phyloP scores from a whole-genome alignment of 345 rosid genomes.

The Euphorbia tirucalli region DNA sequence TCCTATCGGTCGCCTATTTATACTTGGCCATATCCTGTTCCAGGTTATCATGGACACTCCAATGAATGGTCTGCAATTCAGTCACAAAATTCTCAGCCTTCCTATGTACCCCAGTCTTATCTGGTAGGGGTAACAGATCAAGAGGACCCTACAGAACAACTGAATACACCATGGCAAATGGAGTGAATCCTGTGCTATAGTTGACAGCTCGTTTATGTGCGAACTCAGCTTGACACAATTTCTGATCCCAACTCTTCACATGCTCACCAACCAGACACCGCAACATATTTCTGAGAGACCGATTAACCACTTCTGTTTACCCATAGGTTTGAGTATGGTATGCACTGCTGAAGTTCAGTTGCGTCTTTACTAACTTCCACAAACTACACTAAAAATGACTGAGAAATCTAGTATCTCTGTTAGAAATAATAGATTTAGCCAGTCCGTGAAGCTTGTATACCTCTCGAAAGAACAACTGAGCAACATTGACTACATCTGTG shows the following conservation, averaged over 20 bases:
- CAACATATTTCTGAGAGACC: no score
- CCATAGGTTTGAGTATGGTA: no score
- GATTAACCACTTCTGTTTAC: no score
- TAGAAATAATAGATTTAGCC: no score
- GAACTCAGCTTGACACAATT: neutral
- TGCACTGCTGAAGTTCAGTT: no score
- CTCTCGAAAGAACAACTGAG: no score
- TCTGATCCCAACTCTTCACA: neutral
- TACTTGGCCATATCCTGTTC: neutral
- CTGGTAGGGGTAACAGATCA: neutral
- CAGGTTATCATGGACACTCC: neutral
- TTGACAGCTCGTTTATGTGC: neutral
- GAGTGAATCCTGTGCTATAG: neutral
- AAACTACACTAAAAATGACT: no score
- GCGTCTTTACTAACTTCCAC: no score
- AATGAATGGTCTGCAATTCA: neutral
- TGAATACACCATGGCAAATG: neutral
- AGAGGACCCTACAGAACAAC: neutral
- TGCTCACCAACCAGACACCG: no score
- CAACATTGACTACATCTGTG: no score
- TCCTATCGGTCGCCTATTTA: neutral
- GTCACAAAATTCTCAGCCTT: neutral
- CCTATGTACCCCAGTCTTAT: neutral
- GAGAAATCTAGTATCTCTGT: neutral
- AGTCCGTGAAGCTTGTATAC: neutral